Evolutionary conservation across 1,139 yeast species (phyloP).

Genomic region (Candida tropicalis): DNA sequence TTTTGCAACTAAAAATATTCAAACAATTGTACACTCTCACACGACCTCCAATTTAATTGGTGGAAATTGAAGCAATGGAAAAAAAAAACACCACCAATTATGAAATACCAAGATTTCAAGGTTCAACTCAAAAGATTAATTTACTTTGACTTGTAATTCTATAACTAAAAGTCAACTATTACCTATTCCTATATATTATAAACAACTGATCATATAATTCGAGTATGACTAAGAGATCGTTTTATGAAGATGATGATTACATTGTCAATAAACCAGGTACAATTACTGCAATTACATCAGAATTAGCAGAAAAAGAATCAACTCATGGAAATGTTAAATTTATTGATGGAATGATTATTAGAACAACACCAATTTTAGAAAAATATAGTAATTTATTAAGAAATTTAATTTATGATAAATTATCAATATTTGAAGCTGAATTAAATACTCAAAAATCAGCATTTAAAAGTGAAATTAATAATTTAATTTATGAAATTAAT

Average conservation of each 20-base stretch:
- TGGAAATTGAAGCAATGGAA: constrained; percentile 33
- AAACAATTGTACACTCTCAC: not conserved
- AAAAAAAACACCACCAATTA: too few species aligned
- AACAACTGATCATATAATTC: too few species aligned
- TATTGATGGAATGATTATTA: constrained; percentile 55
- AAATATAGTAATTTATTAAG: constrained; percentile 41
- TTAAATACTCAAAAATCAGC: constrained; percentile 49
- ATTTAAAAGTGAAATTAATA: constrained; percentile 38
- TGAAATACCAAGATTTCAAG: too few species aligned
- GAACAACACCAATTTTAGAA: constrained; percentile 51
- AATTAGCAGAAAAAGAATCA: constrained; percentile 41
- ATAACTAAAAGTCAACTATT: too few species aligned
- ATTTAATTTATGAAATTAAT: constrained; percentile 27
- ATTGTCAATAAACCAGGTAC: constrained; percentile 51
- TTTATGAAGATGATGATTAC: constrained; percentile 55
- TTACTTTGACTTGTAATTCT: too few species aligned
- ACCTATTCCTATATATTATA: too few species aligned
- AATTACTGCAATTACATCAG: constrained; percentile 36
- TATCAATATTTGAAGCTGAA: constrained; percentile 43
- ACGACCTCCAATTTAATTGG: not conserved
- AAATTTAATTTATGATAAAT: constrained; percentile 37
- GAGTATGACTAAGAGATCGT: constrained; percentile 39
- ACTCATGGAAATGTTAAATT: constrained; percentile 44
- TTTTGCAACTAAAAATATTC: not conserved
- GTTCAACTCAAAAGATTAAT: too few species aligned